Base-by-base conservation (phyloP, 75 land plant species). In the Selaginella moellendorffii region DNA sequence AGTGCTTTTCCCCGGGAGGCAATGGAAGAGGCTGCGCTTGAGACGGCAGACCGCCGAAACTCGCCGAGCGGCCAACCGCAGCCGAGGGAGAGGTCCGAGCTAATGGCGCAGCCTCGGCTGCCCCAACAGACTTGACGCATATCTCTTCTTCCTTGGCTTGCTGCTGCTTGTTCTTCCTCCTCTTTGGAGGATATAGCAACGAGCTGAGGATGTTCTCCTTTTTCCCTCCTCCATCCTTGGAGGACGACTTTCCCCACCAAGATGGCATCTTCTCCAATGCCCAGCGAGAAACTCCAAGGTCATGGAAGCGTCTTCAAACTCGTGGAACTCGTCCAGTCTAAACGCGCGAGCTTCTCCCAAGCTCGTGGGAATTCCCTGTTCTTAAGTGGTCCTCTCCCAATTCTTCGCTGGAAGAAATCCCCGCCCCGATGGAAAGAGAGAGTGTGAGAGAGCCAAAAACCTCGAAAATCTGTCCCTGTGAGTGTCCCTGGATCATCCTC, bases 181-280 rank as follows among this genome's bases (percentile, higher is more conserved):
- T 36, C 14, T 14, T 36, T 14, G 46, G 46, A 36, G 46, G 46
- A 36, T 36, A 36, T 14, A 36, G 14, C 46, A 36, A 36, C 46
- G 46, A 36, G 46, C 46, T 36, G 46, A 36, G 46, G 5, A 36
- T 36, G 14, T 36, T 36, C 46, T 36, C 46, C 46, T 36, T 36
- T 14, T 36, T 36, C 14, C 46, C 46, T 5, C 46, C 46, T 5
- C 46, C 46, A 5, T 36, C 46, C 14, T 36, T 36, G 10, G 46
- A 36, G 46, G 46, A 36, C 46, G 46, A 36, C 46, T 36, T 36
- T 14, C 46, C 46, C 46, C 46, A 36, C 46, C 46, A 36, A 36
- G 46, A 36, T 36, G 46, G 46, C 46, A 36, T 36, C 46, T 36
- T 36, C 46, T 36, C 46, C 46, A 36, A 36, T 36, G 46, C 46